Evolutionary conservation across 768 basidiomycete species (phyloP), one percentile per base, ranked within the genome.

Genomic region (Pisolithus albus): DNA sequence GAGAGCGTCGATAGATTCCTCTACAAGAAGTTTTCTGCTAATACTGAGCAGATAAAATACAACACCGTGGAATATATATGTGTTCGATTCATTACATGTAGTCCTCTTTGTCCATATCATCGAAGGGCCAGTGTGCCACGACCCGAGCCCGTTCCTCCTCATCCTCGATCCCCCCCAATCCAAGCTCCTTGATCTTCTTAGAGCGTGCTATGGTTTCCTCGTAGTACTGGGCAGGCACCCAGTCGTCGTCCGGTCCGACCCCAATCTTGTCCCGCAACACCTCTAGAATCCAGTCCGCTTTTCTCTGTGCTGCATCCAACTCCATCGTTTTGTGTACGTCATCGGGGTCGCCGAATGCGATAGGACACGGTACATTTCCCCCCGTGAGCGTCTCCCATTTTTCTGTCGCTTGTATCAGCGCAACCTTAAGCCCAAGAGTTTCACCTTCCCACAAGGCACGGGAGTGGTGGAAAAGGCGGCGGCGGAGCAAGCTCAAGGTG

Each of bases 391-490:
- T 56, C 65, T 67, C 64, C 76, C 76, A 78, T 0, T 51, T 63
- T 59, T 77, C 56, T 57, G 66, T 71, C 53, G 69, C 75, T 45
- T 71, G 46, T 57, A 79, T 75, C 1, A 81, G 73, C 54, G 67
- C 59, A 64, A 53, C 59, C 68, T 78, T 78, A 64, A 80, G 70
- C 46, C 48, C 69, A 65, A 63, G 59, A 55, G 74, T 75, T 75
- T 80, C 77, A 52, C 75, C 78, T 62, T 76, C 75, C 78, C 78
- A 81, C 7, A 69, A 73, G 50, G 47, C 60, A 65, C 77, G 44
- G 47, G 79, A 74, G 39, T 72, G 58, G 49, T 41, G 1, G 69
- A 76, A 78, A 52, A 80, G 73, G 53, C 72, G 72, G 61, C 65
- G n/a, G 60, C 59, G 62, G 66, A 78, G 59, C 56, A 61, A 19